Conservation (phyloP, 2,329 filamentous ascomycete genomes). For the Fusarium circinatum region DNA sequence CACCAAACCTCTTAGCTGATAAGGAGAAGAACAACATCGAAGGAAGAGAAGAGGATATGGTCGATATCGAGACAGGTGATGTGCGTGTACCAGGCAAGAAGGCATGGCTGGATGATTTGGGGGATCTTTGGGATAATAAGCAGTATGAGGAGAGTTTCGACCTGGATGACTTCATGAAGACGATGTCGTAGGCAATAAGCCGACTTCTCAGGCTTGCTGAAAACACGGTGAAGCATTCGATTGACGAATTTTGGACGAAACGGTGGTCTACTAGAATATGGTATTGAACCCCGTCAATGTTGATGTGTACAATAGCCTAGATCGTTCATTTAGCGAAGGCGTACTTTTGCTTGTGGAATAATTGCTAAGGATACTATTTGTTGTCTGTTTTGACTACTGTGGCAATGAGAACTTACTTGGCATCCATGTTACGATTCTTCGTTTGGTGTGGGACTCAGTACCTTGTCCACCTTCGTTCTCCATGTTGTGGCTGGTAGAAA, state of each 20-base stretch:
- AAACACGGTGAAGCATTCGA: slow-evolving; percentile 5
- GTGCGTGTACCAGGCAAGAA: slow-evolving; percentile 98
- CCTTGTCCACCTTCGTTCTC: neutral
- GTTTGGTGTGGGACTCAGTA: neutral
- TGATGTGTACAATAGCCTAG: slow-evolving; percentile 41
- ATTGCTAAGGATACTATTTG: slow-evolving; percentile 6
- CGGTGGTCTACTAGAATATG: slow-evolving; percentile 22
- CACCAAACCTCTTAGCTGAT: slow-evolving; percentile 71
- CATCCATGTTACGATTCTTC: neutral
- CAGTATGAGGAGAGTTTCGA: slow-evolving; percentile 99
- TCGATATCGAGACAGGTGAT: slow-evolving; percentile 91
- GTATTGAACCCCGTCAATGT: slow-evolving; percentile 37
- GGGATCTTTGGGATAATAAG: slow-evolving; percentile 95
- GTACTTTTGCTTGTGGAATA: slow-evolving; percentile 42
- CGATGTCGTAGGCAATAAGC: slow-evolving; percentile 71
- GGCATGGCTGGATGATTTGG: slow-evolving; percentile 92
- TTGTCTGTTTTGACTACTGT: neutral
- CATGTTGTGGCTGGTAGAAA: neutral
- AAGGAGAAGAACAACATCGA: slow-evolving; percentile 68
- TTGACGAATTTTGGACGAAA: slow-evolving; percentile 16
- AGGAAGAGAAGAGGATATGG: slow-evolving; percentile 83
- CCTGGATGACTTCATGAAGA: slow-evolving; percentile 92
- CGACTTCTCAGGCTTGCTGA: neutral
- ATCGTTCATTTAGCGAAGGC: slow-evolving; percentile 45
- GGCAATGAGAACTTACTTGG: neutral